Conservation (phyloP, 441 rosid species). For the Gossypium schwendimanii region DNA sequence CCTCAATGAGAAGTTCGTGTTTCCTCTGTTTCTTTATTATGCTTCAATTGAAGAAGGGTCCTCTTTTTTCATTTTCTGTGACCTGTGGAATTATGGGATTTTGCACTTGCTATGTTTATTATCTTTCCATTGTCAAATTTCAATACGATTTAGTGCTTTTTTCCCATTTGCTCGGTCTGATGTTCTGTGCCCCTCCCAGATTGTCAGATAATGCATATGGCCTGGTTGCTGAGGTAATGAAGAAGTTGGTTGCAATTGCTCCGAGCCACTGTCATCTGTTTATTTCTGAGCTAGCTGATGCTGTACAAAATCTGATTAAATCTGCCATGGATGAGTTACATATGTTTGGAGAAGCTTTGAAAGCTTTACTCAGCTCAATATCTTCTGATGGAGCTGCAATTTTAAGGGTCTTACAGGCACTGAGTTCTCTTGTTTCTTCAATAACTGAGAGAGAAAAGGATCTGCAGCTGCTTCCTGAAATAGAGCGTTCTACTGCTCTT, state of each 20-base stretch:
- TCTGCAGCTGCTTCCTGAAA: constrained; percentile 40
- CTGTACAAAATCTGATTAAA: constrained; percentile 64
- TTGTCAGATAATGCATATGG: constrained; percentile 89
- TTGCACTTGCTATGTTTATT: not conserved
- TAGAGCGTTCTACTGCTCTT: constrained; percentile 53
- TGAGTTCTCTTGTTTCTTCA: constrained; percentile 70
- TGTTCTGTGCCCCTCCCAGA: constrained; percentile 34
- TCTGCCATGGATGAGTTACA: constrained; percentile 80
- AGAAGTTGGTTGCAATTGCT: constrained; percentile 76
- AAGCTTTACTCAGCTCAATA: constrained; percentile 69
- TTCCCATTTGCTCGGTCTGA: constrained; percentile 13
- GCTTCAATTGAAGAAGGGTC: not conserved
- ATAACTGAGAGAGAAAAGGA: constrained; percentile 56
- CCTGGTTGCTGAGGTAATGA: constrained; percentile 89
- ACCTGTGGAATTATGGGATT: not conserved
- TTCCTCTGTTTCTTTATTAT: not conserved
- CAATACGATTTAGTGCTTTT: not conserved
- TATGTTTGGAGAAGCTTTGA: constrained; percentile 73
- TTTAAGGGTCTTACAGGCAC: constrained; percentile 82
- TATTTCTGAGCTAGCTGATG: constrained; percentile 73
- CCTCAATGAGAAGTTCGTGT: not conserved
- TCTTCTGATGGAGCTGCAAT: constrained; percentile 92
- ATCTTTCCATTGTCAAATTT: not conserved
- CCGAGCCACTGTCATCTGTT: constrained; percentile 79
- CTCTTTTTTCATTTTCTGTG: not conserved